Conservation (phyloP, 2,329 filamentous ascomycete species). For the Leptodontidium sp. region DNA sequence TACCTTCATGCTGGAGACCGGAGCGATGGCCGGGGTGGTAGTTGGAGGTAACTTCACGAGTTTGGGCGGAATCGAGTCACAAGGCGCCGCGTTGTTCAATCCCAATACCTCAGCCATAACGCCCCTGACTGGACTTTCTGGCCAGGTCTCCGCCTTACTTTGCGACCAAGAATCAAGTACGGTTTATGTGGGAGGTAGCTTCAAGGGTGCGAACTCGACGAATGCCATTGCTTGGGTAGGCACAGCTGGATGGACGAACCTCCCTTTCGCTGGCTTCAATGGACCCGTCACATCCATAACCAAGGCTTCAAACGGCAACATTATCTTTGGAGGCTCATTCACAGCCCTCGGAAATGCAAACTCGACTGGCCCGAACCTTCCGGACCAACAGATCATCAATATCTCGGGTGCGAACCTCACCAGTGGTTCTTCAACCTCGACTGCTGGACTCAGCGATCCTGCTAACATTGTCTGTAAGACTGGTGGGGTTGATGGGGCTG, state of each 20-base stretch:
- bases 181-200: conserved; percentile 93
- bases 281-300: conserved; percentile 87
- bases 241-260: conserved; percentile 74
- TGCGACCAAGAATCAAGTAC: conserved; percentile 80
- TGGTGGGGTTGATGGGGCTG: conserved; percentile 69
- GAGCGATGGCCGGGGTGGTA: conserved; percentile 75
- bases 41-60: conserved; percentile 97
- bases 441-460: conserved; percentile 75
- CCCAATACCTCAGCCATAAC: conserved; percentile 74
- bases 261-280: conserved; percentile 95
- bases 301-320: conserved; percentile 80
- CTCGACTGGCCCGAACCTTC: conserved; percentile 69
- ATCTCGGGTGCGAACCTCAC: conserved; percentile 80
- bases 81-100: conserved; percentile 83
- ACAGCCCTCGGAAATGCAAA: conserved; percentile 79
- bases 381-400: conserved; percentile 83
- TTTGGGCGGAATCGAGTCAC: conserved; percentile 77
- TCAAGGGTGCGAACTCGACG: conserved; percentile 80
- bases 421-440: conserved; percentile 67
- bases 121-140: conserved; percentile 81
- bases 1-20: conserved; percentile 72
- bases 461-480: conserved; percentile 84
- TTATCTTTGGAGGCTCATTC: conserved; percentile 92
- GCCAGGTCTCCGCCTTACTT: conserved; percentile 81
- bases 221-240: conserved; percentile 88